Conservation (phyloP, 1,139 yeast genomes). For the Hansenula lynferdii region DNA sequence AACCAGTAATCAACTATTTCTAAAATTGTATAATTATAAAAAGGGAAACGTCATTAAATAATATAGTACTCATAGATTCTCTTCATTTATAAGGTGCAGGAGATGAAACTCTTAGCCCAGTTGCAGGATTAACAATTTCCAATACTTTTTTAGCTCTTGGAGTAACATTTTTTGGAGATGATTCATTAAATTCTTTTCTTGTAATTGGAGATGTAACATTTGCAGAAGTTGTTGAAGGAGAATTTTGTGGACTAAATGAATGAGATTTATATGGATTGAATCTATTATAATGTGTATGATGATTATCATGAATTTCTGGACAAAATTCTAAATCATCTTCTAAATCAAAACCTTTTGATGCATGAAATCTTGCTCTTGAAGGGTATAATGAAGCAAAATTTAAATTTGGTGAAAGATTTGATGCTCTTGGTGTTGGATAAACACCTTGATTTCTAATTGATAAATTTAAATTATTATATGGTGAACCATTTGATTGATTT, state of each 20-base stretch:
- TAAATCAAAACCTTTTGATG: constrained; percentile 54
- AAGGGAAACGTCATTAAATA: no score
- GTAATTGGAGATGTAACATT: constrained; percentile 21
- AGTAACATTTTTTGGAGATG: constrained; percentile 28
- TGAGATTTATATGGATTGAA: constrained; percentile 60
- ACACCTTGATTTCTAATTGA: constrained; percentile 10
- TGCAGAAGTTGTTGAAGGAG: constrained; percentile 22
- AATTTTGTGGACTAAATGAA: constrained; percentile 43
- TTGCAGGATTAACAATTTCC: constrained; percentile 76
- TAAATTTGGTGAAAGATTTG: constrained; percentile 15
- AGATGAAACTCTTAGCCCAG: constrained; percentile 62
- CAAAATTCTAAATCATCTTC: constrained; percentile 68
- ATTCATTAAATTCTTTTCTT: constrained; percentile 8
- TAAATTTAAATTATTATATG: constrained; percentile 19
- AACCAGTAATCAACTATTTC: neutral
- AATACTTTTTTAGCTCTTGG: constrained; percentile 59
- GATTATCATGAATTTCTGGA: constrained; percentile 41
- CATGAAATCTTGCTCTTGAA: constrained; percentile 21
- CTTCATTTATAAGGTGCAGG: constrained; percentile 34
- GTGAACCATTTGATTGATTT: constrained; percentile 7
- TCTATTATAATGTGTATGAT: constrained; percentile 25
- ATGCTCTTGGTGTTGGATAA: constrained; percentile 1
- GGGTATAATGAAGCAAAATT: constrained; percentile 22
- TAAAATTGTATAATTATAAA: no score
- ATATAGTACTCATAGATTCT: no score